These are phyloP conservation scores for Rosa persica DNA, from an alignment of 306 rosid species.

Conservation along the genomic window DNA sequence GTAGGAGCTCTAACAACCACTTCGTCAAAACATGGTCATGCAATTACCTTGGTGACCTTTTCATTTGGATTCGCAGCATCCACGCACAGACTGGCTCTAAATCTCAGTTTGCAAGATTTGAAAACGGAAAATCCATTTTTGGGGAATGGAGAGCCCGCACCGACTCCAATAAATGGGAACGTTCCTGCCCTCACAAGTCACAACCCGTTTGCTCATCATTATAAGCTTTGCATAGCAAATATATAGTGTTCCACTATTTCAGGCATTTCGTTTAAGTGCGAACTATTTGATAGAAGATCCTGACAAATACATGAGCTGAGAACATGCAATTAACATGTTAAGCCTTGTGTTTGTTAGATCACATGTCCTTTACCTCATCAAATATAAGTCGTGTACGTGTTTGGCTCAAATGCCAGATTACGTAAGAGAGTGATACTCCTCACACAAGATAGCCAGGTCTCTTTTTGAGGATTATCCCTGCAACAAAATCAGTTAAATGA, in stretches of 20 bases:
- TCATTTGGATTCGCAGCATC: too few relatives aligned
- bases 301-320: not conserved
- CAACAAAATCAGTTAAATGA: not conserved
- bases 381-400: not conserved
- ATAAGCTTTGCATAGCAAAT: not conserved
- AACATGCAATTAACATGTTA: not conserved
- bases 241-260: not conserved
- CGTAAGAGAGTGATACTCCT: not conserved
- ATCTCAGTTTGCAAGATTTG: too few relatives aligned
- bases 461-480: not conserved
- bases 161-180: too few relatives aligned
- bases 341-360: not conserved
- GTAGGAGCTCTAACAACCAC: too few relatives aligned
- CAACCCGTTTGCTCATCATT: not conserved
- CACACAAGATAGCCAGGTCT: not conserved
- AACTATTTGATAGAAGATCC: not conserved
- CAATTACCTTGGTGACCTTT: not conserved
- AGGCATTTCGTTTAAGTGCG: not conserved
- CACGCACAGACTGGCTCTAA: too few relatives aligned
- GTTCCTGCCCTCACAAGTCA: not conserved
- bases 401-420: not conserved
- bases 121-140: too few relatives aligned
- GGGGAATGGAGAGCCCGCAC: too few relatives aligned
- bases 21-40: too few relatives aligned
- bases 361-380: not conserved